Percentiles rank a stretch among this genome's conserved stretches.
Evolutionary conservation across 768 basidiomycete species (phyloP).

Genomic region (Cubamyces lactineus): DNA sequence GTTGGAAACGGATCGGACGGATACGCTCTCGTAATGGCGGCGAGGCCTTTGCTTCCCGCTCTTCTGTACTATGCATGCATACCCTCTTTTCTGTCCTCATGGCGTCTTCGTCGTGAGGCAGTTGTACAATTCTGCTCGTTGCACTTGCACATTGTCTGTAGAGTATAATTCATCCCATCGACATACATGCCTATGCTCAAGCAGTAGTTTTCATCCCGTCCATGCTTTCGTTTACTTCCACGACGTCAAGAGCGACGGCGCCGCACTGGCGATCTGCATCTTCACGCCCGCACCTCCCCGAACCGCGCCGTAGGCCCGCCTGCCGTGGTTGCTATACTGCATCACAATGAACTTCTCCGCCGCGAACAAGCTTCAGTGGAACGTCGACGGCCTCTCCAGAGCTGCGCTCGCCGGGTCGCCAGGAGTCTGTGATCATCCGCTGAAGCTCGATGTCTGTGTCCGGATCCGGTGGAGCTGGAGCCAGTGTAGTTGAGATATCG

Average conservation of each 20-base stretch:
- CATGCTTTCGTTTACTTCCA: constrained; percentile 72
- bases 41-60: background rate
- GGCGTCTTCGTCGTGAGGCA: background rate
- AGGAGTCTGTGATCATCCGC: background rate
- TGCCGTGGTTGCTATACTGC: constrained; percentile 69
- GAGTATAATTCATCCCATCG: background rate
- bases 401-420: background rate
- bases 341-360: constrained; percentile 75
- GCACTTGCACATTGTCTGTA: background rate
- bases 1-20: background rate
- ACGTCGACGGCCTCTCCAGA: no score
- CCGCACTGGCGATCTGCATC: constrained; percentile 62
- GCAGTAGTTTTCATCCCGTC: constrained; percentile 20
- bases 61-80: constrained; percentile 5
- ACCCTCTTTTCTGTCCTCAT: background rate
- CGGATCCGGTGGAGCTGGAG: background rate
- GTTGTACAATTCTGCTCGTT: background rate
- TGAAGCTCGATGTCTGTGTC: constrained; percentile 14
- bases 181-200: background rate
- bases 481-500: constrained; percentile 31
- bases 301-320: constrained; percentile 64
- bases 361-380: constrained; percentile 61
- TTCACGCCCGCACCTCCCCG: constrained; percentile 66
- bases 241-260: constrained; percentile 54
- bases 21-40: background rate